Evolutionary conservation across 2,329 filamentous ascomycete genomes (phyloP), one percentile per base, ranked within the genome.

Genomic region (Hypoxylon sp.): DNA sequence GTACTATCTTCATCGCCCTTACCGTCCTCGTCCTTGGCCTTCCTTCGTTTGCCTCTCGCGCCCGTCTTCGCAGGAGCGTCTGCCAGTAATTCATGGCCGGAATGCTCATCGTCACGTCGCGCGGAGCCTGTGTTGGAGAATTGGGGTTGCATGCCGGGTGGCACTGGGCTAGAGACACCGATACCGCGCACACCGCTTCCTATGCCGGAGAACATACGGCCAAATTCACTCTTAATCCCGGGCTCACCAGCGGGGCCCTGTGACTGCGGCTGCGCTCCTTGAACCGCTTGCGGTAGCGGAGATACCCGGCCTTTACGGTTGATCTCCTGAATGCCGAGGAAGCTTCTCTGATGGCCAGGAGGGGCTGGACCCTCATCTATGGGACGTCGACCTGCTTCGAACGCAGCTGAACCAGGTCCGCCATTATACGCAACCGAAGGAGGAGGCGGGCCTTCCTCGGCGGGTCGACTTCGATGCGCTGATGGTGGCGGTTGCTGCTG

Each of bases 161-260:
- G 79, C 2, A 84, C 81, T 1, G 87, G 86, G 72, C 85, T 88
- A 13, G 86, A 83, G 36, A 84, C 80, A 23, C 82, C 83, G 64
- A 86, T 82, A 43, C 80, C 82, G 67, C 80, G 83, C 32, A 86
- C 84, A 67, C 84, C 87, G 71, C 83, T 87, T 65, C 84, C 94
- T 72, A 98, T 93, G n/a, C 95, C 95, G 17, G 93, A 93, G 80
- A 97, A 98, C 86, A 98, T 97, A 68, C 93, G 90, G 28, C 94
- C 94, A 77, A 98, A 94, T 78, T 98, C 95, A 77, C 90, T 97
- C 84, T 98, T 97, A 76, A 98, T 97, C 46, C 92, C 92, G 10
- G 93, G 92, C 78, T 97, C 94, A 14, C 91, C 92, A 13, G 90
- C 89, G 5, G 93, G 93, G 2, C 92, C 93, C 58, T 92, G 87